Conservation (phyloP, 1,284 basidiomycete species). For the Cutaneotrichosporon sp. region DNA sequence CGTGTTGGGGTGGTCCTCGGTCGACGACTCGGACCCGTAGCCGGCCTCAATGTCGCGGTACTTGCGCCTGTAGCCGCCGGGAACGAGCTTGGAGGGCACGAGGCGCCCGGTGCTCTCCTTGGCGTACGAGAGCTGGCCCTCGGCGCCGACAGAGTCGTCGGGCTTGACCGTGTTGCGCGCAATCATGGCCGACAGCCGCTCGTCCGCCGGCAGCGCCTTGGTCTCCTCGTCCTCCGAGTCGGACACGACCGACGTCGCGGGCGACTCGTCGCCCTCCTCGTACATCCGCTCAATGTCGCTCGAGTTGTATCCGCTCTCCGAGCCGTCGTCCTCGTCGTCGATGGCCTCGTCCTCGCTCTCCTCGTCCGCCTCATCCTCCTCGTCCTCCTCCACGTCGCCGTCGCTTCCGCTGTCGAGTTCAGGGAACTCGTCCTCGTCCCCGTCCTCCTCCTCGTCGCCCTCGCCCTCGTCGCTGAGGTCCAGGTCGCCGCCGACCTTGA, state of each 20-base stretch:
- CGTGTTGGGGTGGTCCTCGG: constrained; percentile 94
- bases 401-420: constrained; percentile 56
- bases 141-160: constrained; percentile 47
- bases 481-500: constrained; percentile 39
- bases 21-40: constrained; percentile 96
- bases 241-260: constrained; percentile 12
- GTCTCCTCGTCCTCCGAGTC: constrained; percentile 24
- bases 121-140: constrained; percentile 46
- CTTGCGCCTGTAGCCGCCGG: constrained; percentile 82
- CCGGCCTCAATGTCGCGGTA: constrained; percentile 95
- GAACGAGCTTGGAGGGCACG: constrained; percentile 58
- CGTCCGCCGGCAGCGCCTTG: constrained; percentile 23
- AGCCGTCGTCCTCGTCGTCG: constrained; percentile 49
- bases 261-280: constrained; percentile 25
- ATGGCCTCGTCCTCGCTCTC: constrained; percentile 43
- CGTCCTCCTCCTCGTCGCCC: constrained; percentile 34
- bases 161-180: constrained; percentile 48
- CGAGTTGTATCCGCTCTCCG: constrained; percentile 53
- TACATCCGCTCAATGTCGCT: constrained; percentile 54
- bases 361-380: constrained; percentile 15
- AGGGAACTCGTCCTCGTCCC: constrained; percentile 54
- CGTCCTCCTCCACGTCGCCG: constrained; percentile 53
- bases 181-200: constrained; percentile 43
- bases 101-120: constrained; percentile 49
- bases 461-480: constrained; percentile 27